Percentiles rank a stretch among this genome's conserved stretches.
phyloP scores from a whole-genome alignment of 2,329 filamentous ascomycete species.

The Colletotrichum orchidophilum region DNA sequence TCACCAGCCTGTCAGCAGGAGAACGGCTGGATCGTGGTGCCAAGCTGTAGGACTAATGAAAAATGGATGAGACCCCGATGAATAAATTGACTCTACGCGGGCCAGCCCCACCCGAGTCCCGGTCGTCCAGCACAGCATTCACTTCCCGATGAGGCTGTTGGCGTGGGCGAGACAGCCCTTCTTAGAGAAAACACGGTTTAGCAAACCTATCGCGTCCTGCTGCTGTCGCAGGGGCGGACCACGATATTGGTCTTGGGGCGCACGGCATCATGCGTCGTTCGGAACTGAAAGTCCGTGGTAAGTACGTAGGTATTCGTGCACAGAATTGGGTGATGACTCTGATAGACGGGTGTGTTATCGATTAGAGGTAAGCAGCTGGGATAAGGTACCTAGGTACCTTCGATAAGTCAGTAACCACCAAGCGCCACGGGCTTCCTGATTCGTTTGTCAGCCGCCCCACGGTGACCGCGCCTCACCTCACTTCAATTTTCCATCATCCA shows the following conservation, averaged over 20 bases:
- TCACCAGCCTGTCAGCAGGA: not conserved
- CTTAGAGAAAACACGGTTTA: not conserved
- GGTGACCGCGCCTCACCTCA: conserved; percentile 14
- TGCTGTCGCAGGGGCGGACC: not conserved
- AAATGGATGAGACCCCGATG: not conserved
- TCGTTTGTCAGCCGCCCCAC: conserved; percentile 32
- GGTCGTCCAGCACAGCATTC: not conserved
- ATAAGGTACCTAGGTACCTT: too few relatives aligned
- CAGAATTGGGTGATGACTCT: not conserved
- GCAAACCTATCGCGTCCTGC: not conserved
- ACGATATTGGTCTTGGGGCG: conserved; percentile 8
- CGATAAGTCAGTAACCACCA: conserved; percentile 29
- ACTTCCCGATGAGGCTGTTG: not conserved
- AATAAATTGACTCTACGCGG: not conserved
- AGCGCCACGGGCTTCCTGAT: conserved; percentile 32
- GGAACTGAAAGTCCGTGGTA: not conserved
- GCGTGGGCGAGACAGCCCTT: not conserved
- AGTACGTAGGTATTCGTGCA: not conserved
- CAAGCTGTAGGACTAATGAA: not conserved
- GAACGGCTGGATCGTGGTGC: not conserved
- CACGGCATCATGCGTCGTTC: conserved; percentile 11
- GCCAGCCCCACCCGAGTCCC: not conserved
- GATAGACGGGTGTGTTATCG: not conserved
- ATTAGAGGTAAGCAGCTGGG: conserved; percentile 3
- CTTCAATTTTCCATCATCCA: conserved; percentile 32